Evolutionary conservation across 495 filamentous ascomycete species (phyloP).

Genomic region (Talaromyces wortmannii): DNA sequence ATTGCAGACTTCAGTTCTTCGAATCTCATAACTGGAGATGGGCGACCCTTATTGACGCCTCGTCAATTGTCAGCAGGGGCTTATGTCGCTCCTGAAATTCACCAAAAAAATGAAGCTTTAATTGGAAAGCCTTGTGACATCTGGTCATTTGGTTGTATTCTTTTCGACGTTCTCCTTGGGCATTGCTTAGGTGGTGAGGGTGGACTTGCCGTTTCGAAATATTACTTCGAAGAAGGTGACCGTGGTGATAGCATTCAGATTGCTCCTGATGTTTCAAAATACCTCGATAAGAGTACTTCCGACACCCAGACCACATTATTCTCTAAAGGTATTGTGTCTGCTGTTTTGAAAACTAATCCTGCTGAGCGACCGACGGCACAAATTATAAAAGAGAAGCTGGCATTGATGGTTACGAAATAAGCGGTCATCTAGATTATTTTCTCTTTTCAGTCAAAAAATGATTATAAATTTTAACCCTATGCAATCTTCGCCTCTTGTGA

Average conservation of each 20-base stretch:
- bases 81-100: conserved; percentile 16
- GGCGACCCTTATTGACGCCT: conserved; percentile 1
- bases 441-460: not conserved
- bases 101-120: conserved; percentile 3
- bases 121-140: conserved; percentile 10
- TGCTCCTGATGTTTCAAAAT: not conserved
- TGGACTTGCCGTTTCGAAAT: not conserved
- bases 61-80: conserved; percentile 8
- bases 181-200: not conserved
- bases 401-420: not conserved
- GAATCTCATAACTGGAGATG: not conserved
- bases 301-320: not conserved
- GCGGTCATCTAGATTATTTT: not conserved
- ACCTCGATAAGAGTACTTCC: not conserved
- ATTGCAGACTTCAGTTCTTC: conserved; percentile 26
- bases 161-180: not conserved
- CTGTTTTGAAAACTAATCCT: not conserved
- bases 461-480: not conserved
- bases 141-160: conserved; percentile 19
- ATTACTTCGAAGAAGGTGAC: not conserved
- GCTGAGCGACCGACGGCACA: not conserved
- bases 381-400: not conserved
- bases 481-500: not conserved
- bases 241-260: not conserved
- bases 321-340: not conserved